Conservation (phyloP, 345 rosid genomes). For the Arabis hirsuta region DNA sequence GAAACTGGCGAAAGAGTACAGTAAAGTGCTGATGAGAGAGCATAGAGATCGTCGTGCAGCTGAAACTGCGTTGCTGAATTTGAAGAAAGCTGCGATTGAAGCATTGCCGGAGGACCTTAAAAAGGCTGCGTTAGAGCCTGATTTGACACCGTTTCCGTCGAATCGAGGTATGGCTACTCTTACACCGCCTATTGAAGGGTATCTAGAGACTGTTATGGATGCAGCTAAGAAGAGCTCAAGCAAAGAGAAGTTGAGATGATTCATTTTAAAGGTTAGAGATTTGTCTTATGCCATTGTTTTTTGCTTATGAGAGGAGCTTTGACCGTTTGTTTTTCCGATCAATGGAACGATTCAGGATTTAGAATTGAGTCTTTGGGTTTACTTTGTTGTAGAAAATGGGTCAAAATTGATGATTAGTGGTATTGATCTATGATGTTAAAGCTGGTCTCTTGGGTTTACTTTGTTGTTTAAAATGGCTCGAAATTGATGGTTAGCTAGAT, state of each 20-base stretch:
- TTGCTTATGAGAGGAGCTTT: neutral
- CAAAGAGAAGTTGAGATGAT: conserved; percentile 81
- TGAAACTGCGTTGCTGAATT: conserved; percentile 59
- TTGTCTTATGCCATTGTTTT: neutral
- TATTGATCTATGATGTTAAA: conserved; percentile 15
- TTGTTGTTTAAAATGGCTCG: neutral
- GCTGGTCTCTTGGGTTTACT: neutral
- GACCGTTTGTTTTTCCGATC: neutral
- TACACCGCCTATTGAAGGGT: conserved; percentile 97
- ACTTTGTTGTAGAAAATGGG: neutral
- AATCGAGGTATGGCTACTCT: conserved; percentile 83
- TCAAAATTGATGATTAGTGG: neutral
- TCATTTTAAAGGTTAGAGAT: conserved; percentile 28
- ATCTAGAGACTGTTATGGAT: conserved; percentile 81
- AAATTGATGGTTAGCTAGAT: conserved; percentile 4
- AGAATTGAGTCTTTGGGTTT: neutral
- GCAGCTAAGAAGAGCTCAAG: conserved; percentile 70
- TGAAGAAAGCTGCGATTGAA: conserved; percentile 85
- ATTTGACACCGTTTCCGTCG: conserved; percentile 77
- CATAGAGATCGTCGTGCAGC: conserved; percentile 86
- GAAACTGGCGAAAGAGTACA: conserved; percentile 84
- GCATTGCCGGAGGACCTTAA: conserved; percentile 82
- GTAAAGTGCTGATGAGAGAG: conserved; percentile 82
- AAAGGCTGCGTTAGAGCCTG: conserved; percentile 77
- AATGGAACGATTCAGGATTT: neutral